Conservation (phyloP, 352 stramenopile genomes). For the Phytophthora sp. region DNA sequence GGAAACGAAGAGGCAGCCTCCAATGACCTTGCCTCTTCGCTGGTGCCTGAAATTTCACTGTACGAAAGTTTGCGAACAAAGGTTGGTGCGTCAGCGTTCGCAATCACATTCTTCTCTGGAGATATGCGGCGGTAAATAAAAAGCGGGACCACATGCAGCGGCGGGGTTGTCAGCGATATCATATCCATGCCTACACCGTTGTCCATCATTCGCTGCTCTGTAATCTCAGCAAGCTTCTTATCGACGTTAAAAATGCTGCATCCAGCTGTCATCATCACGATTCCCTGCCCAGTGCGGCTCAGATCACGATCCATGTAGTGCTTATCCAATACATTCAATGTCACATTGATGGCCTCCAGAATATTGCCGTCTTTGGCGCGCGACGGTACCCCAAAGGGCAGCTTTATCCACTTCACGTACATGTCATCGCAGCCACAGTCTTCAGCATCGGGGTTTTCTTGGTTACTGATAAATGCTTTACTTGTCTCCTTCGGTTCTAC, state of each 20-base stretch:
- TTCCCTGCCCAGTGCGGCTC: constrained; percentile 94
- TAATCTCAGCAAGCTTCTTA: constrained; percentile 93
- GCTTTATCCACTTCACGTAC: constrained; percentile 63
- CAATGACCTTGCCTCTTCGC: constrained; percentile 20
- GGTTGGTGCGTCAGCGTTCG: constrained; percentile 7
- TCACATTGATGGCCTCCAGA: constrained; percentile 98
- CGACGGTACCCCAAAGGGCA: constrained; percentile 86
- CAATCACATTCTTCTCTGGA: neutral
- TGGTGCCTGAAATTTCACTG: constrained; percentile 11
- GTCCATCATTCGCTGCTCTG: constrained; percentile 99
- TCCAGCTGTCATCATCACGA: constrained; percentile 96
- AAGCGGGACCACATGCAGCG: constrained; percentile 97
- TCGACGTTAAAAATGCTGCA: constrained; percentile 97
- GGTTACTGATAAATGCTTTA: neutral
- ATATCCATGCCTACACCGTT: constrained; percentile 99
- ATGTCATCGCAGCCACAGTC: constrained; percentile 13
- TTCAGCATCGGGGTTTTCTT: neutral
- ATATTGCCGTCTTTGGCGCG: constrained; percentile 96
- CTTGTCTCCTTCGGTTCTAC: neutral
- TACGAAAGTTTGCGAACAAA: constrained; percentile 26
- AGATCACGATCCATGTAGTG: constrained; percentile 99
- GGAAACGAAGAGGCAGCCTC: constrained; percentile 24
- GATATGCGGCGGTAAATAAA: constrained; percentile 89
- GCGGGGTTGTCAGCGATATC: constrained; percentile 93
- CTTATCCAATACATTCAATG: constrained; percentile 98